These are phyloP conservation scores for Phyllachora maydis DNA, from an alignment of 2,329 filamentous ascomycete species.

Conservation along the genomic window DNA sequence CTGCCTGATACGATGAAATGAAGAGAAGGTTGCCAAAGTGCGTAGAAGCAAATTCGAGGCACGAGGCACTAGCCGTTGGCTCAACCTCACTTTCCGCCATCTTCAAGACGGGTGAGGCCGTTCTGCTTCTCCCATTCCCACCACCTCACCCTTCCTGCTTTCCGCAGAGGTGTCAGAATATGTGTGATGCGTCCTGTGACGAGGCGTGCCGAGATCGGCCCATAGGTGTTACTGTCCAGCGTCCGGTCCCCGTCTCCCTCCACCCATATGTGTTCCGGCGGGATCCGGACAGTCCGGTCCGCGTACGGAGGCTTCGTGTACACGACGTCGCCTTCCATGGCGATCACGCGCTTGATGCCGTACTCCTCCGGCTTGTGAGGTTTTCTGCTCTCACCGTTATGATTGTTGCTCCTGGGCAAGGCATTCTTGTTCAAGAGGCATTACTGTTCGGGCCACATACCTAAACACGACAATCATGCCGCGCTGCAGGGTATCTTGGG, in stretches of 20 bases:
- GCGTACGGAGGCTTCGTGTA: constrained; percentile 41
- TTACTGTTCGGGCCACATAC: constrained; percentile 22
- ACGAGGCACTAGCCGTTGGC: too few relatives aligned
- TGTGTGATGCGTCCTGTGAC: constrained; percentile 56
- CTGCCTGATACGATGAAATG: too few relatives aligned
- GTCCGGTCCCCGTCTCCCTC: constrained; percentile 71
- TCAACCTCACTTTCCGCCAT: too few relatives aligned
- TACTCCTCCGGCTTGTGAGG: constrained; percentile 48
- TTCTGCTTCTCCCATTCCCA: constrained; percentile 41
- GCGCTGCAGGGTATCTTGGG: constrained; percentile 34
- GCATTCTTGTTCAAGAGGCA: not conserved
- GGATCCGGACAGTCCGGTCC: constrained; percentile 38
- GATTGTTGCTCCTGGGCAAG: not conserved
- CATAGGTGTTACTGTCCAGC: constrained; percentile 77
- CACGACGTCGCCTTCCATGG: constrained; percentile 59
- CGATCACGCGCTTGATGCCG: constrained; percentile 69
- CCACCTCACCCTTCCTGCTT: constrained; percentile 35
- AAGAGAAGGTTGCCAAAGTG: too few relatives aligned
- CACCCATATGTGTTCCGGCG: constrained; percentile 79
- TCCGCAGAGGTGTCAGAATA: constrained; percentile 47
- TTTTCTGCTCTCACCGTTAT: constrained; percentile 24
- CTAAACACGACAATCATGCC: constrained; percentile 60
- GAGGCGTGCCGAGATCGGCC: constrained; percentile 57
- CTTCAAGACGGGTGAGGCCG: too few relatives aligned
- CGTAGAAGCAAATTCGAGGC: too few relatives aligned